Percentiles rank a stretch among this genome's conserved stretches.
Evolutionary conservation across 805 yeast species (phyloP).

Genomic region (Starmerella powellii): DNA sequence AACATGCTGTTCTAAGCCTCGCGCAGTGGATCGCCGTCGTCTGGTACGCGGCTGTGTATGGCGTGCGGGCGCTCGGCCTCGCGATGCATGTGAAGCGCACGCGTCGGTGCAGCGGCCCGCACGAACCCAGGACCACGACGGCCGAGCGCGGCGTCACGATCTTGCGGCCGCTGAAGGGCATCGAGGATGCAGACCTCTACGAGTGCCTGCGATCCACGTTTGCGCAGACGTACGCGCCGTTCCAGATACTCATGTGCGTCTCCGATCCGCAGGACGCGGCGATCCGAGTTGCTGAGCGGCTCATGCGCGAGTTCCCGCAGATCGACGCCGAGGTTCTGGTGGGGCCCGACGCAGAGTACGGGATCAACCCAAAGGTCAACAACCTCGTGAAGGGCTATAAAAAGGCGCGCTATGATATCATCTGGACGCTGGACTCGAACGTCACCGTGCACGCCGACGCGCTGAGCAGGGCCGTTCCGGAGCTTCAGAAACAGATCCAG

Average conservation of each 20-base stretch:
- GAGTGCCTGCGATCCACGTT: conserved; percentile 58
- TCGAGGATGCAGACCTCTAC: conserved; percentile 59
- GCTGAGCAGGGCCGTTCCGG: conserved; percentile 47
- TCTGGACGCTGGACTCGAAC: conserved; percentile 81
- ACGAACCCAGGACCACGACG: too few relatives aligned
- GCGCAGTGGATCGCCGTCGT: neutral
- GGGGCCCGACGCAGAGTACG: conserved; percentile 38
- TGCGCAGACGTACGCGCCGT: conserved; percentile 50
- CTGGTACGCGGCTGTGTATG: conserved; percentile 12
- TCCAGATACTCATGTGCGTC: conserved; percentile 68
- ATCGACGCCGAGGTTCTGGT: conserved; percentile 49
- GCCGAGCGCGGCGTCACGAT: conserved; percentile 51
- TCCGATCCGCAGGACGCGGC: conserved; percentile 54
- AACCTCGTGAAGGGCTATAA: conserved; percentile 72
- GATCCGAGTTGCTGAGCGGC: conserved; percentile 40
- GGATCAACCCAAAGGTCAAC: conserved; percentile 84
- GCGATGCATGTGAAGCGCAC: conserved; percentile 4
- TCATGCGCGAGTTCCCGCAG: conserved; percentile 43
- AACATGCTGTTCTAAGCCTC: too few relatives aligned
- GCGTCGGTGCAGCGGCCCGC: neutral
- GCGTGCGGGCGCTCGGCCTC: conserved; percentile 10
- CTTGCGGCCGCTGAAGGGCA: conserved; percentile 69
- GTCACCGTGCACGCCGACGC: conserved; percentile 65
- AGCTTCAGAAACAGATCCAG: conserved; percentile 37
- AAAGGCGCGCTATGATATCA: conserved; percentile 53